Conservation (phyloP, 345 rosid genomes). For the Eucalyptus fibrosa region DNA sequence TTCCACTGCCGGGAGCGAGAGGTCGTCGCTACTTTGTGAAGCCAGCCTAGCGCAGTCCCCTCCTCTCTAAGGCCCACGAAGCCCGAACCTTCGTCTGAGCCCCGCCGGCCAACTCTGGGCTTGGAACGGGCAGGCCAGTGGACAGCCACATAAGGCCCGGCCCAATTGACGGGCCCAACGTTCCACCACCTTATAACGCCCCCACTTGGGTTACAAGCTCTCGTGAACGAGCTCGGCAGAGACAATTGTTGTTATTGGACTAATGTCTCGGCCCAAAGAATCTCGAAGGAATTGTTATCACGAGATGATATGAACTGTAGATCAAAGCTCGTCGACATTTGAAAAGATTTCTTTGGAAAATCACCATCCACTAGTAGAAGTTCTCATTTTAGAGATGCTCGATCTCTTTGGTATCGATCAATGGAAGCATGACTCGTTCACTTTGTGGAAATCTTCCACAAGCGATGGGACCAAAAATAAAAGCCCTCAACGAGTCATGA, state of each 20-base stretch:
- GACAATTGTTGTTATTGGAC: background rate
- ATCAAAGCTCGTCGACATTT: rapidly evolving
- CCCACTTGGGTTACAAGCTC: constrained; percentile 14
- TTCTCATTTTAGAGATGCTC: background rate
- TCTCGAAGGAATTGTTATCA: background rate
- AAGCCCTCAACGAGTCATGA: background rate
- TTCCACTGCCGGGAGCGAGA: constrained; percentile 28
- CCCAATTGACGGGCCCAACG: background rate
- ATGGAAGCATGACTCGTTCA: background rate
- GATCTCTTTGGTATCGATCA: background rate
- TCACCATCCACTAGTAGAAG: no score
- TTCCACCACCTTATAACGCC: background rate
- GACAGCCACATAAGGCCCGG: background rate
- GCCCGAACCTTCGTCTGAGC: background rate
- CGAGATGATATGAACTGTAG: rapidly evolving
- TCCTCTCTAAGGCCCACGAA: background rate
- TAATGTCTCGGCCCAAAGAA: background rate
- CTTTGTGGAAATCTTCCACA: background rate
- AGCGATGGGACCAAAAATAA: background rate
- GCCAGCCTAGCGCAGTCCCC: constrained; percentile 38
- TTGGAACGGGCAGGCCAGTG: constrained; percentile 18
- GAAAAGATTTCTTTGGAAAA: background rate
- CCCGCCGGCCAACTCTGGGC: background rate
- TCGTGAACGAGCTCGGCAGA: constrained; percentile 1
- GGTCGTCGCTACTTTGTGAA: constrained; percentile 28